phyloP scores from a whole-genome alignment of 2,329 filamentous ascomycete genomes.

The Trichoderma asperellum region DNA sequence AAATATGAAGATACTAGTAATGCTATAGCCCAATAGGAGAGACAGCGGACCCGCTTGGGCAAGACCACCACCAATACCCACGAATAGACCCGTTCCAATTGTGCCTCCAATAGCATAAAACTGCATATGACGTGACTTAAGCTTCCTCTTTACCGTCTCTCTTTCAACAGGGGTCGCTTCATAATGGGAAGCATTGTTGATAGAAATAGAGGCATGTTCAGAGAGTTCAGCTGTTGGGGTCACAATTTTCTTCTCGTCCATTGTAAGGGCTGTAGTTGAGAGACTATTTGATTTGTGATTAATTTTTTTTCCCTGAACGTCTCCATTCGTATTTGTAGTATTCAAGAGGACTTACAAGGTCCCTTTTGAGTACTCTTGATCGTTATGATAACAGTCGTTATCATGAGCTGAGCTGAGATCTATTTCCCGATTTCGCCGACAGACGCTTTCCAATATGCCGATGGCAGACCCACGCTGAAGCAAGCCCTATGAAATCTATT shows the following conservation, averaged over 20 bases:
- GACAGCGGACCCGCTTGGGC: conserved; percentile 49
- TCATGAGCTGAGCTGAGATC: neutral
- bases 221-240: conserved; percentile 2
- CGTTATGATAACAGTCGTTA: neutral
- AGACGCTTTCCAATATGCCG: neutral
- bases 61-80: conserved; percentile 50
- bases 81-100: conserved; percentile 52
- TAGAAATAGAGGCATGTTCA: conserved; percentile 5
- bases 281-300: neutral
- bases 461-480: neutral
- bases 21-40: conserved; percentile 50
- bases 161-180: neutral
- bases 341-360: conserved; percentile 12
- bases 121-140: conserved; percentile 48
- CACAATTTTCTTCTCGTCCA: conserved; percentile 19
- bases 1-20: conserved; percentile 51
- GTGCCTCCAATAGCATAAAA: conserved; percentile 55
- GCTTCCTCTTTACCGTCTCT: conserved; percentile 11
- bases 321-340: conserved; percentile 11
- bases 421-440: conserved; percentile 21
- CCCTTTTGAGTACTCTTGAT: conserved; percentile 10
- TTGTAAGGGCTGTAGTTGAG: neutral
- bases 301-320: neutral
- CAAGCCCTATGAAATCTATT: neutral
- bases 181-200: conserved; percentile 1